phyloP scores from a whole-genome alignment of 202 grass and related monocot genomes.

The Elaeis oleifera region DNA sequence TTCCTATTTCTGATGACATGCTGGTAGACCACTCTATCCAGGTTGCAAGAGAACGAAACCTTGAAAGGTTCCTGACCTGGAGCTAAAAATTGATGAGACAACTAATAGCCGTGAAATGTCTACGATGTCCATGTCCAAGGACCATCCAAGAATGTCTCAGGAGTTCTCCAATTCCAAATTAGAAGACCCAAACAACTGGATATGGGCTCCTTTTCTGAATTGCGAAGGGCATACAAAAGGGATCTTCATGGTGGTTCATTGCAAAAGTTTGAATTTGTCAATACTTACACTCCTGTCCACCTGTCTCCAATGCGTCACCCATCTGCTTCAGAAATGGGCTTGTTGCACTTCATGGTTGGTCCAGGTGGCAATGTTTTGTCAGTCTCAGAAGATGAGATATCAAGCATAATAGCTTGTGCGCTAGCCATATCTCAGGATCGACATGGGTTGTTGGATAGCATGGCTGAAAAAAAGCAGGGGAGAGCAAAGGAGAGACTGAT shows the following conservation, averaged over 20 bases:
- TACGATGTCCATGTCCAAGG: conserved; percentile 14
- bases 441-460: conserved; percentile 25
- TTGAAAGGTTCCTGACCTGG: conserved; percentile 19
- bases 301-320: conserved; percentile 41
- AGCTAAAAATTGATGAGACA: conserved; percentile 20
- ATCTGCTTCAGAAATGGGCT: conserved; percentile 30
- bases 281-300: conserved; percentile 40
- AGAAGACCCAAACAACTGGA: conserved; percentile 42
- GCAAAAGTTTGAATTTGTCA: conserved; percentile 64
- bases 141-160: conserved; percentile 14
- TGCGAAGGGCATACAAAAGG: conserved; percentile 53
- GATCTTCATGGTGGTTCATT: conserved; percentile 56
- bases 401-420: conserved; percentile 85
- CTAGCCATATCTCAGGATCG: conserved; percentile 59
- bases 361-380: conserved; percentile 58
- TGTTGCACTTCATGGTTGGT: conserved; percentile 51
- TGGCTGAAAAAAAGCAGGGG: conserved; percentile 30
- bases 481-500: conserved; percentile 29
- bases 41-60: conserved; percentile 15
- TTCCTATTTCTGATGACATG: conserved; percentile 21
- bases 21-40: conserved; percentile 25
- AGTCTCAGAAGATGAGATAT: conserved; percentile 75
- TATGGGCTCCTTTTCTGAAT: conserved; percentile 53
- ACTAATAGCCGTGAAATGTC: background rate
- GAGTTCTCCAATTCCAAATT: conserved; percentile 33